Evolutionary conservation across 2,329 filamentous ascomycete species (phyloP), one percentile per base, ranked within the genome.

Genomic region (Trichophyton rubrum): DNA sequence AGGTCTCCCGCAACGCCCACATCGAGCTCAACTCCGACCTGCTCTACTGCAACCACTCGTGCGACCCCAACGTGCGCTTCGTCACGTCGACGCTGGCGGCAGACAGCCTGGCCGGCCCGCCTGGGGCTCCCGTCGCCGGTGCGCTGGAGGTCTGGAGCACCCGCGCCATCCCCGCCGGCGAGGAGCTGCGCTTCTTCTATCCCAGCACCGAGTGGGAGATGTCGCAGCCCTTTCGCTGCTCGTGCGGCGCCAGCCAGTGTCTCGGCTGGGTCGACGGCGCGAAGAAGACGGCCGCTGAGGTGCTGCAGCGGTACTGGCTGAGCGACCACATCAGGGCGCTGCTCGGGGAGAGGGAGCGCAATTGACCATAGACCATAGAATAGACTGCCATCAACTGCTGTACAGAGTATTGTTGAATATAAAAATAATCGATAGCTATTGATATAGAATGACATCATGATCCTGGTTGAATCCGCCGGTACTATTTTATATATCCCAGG

Each of bases 121-220:
- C 58, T 73, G 59, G 72, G 68, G 35, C 41, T 1, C 57, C 59
- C 3, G 61, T 65, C 24, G 35, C 49, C 2, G 64, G 64, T 3
- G 62, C 63, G 0, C 61, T 66, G 17, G 63, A 66, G 30, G 63
- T 66, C 4, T 66, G 64, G 64, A 66, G 64, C 58, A 15, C 56
- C 1, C 38, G 63, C 15, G 61, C 63, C 22, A 66, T 66, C 43
- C 41, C 49, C 40, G 68, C 63, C 7, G 75, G 75, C 1, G 74
- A 77, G 40, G 72, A 75, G 59, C 62, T 77, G 51, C 73, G 74
- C 69, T 89, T 88, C 75, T 89, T 89, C 74, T 89, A 89, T 67
- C 85, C 86, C 3, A 87, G 84, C 59, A 88, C 85, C 1, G 86
- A 89, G 73, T 89, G 85, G 85, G 68, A 78, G 67, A 88, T 89